Evolutionary conservation across 139 green algal genomes (phyloP), one percentile per base, ranked within the genome.

Genomic region (Volvox reticuliferus): DNA sequence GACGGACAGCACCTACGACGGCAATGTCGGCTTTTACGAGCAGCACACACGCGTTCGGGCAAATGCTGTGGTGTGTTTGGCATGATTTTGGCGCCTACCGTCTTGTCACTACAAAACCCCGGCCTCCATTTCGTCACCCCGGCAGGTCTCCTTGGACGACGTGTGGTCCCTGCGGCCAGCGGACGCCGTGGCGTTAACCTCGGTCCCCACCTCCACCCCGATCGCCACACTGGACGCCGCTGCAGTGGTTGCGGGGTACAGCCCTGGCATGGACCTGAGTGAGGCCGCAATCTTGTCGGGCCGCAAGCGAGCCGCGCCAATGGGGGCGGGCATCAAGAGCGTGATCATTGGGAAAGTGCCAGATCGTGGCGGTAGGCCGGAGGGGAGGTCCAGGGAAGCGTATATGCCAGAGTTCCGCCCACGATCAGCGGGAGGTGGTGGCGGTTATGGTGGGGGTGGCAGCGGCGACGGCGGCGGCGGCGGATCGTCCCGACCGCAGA

Each of bases 331-430:
- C 73, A 69, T 90, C 86, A 83, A 83, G 73, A 32, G 21, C 30
- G 33, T 90, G 26, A 35, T 90, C 44, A 90, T 90, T 5, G 86
- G 86, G 21, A 83, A 91, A 63, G 88, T 91, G 35, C 88, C 88
- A 36, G 88, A 91, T 36, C 88, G 88, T 20, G 88, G 88, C 21
- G 88, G 88, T 22, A n/a, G 88, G 36, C 88, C 88, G 21, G 88
- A 91, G 5, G 88, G 88, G 0, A 37, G 79, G 65, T 65, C 65
- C 0, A 35, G 88, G 30, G 79, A 91, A 35, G 88, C 88, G 26
- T 36, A 86, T 79, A 91, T 91, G 88, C 88, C 88, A 3, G 88
- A 91, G 33, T 91, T 86, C 63, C 24, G 78, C 35, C 88, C 88
- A 1, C 63, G 88, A 26, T 86, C 71, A 13, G 77, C 62, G n/a